Evolutionary conservation across 2,329 filamentous ascomycete genomes (phyloP), one percentile per base, ranked within the genome.

Genomic region (Exophiala alcalophila): DNA sequence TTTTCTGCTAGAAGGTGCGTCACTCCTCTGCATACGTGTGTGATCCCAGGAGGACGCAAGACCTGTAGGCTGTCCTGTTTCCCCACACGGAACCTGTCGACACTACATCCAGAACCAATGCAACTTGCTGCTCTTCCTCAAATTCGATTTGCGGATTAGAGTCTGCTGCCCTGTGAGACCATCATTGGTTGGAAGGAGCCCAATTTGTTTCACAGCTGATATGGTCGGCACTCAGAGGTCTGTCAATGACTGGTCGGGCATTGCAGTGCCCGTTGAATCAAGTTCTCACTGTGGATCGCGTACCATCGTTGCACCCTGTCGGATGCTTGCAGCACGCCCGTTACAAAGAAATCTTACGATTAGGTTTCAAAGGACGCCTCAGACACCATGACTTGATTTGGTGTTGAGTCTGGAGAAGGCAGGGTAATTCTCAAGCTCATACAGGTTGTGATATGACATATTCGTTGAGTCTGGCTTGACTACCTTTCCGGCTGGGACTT

Each of bases 331-430:
- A 52, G 41, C 30, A 40, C 33, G 45, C 38, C 45, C 41, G 49
- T 52, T 44, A 50, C 49, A 52, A 49, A 42, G 35, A 46, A 52
- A 52, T 50, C 40, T 52, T 50, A 47, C 44, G 37, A 44, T 35
- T 37, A 44, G 36, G 47, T 52, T 52, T 50, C 49, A 52, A 40
- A 46, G 47, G 43, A 34, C 44, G 44, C 38, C 21, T 47, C 36
- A 34, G 38, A 33, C 46, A 44, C 41, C 26, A 47, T 38, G 41
- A 46, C 49, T 40, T 52, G 36, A 15, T 45, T 32, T 26, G 31
- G 29, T 36, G 40, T 24, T 29, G 36, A 31, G 15, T 39, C 28
- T 25, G 20, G 20, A 14, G 44, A 24, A 30, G 39, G 36, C 25
- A 40, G 37, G 38, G 26, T 35, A 25, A 26, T 36, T 36, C 26